phyloP scores from a whole-genome alignment of 768 basidiomycete genomes.

The Boletellus ananiceps region DNA sequence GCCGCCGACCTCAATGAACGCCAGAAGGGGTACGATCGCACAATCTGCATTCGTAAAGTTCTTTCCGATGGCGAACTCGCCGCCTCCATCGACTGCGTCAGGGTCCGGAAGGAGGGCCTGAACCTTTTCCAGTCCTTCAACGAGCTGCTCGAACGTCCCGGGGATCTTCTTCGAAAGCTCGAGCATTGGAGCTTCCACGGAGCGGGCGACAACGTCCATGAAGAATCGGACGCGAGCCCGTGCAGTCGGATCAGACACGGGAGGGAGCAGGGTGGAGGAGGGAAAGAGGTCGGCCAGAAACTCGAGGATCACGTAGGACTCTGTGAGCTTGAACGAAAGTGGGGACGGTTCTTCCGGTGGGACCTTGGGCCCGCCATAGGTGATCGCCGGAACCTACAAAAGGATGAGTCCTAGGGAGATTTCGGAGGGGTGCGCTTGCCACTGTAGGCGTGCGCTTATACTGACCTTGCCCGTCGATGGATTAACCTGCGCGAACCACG shows the following conservation, averaged over 20 bases:
- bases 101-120: conserved; percentile 27
- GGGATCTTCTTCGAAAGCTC: conserved; percentile 25
- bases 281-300: conserved; percentile 60
- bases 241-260: conserved; percentile 39
- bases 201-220: conserved; percentile 47
- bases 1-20: conserved; percentile 37
- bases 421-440: too few relatives aligned
- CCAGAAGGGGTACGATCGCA: conserved; percentile 52
- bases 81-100: conserved; percentile 36
- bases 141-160: background rate
- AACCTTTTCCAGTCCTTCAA: conserved; percentile 3
- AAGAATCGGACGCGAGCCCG: conserved; percentile 61
- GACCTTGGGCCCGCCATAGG: conserved; percentile 54
- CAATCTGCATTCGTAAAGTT: conserved; percentile 59
- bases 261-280: conserved; percentile 43
- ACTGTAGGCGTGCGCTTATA: too few relatives aligned
- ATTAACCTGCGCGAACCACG: conserved; percentile 63
- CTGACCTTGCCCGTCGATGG: conserved; percentile 54
- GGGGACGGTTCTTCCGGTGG: conserved; percentile 53
- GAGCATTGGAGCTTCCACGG: conserved; percentile 35
- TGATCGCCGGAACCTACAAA: conserved; percentile 49
- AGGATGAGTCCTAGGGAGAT: background rate
- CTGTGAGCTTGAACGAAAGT: conserved; percentile 55
- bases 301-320: conserved; percentile 60
- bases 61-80: conserved; percentile 31